Conservation (phyloP, 306 rosid genomes). For the Citrullus mucosospermus region DNA sequence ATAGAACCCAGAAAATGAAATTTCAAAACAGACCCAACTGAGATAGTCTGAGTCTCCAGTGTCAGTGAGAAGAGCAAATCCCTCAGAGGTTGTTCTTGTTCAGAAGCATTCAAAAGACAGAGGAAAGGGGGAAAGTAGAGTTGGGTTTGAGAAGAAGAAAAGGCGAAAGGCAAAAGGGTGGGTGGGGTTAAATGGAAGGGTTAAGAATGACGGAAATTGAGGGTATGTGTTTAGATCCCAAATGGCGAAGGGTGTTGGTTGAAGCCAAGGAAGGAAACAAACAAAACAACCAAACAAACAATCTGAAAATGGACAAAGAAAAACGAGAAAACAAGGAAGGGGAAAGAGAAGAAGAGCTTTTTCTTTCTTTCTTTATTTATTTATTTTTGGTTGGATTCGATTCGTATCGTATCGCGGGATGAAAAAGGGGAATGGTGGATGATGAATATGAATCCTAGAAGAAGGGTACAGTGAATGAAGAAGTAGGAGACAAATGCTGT, state of each 20-base stretch:
- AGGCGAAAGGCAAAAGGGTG: no score
- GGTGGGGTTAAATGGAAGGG: no score
- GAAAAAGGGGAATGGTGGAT: not conserved
- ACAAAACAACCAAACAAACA: slow-evolving; percentile 10
- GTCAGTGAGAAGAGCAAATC: not conserved
- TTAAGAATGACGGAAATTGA: not conserved
- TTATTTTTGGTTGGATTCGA: not conserved
- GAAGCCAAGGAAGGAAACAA: not conserved
- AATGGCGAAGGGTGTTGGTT: not conserved
- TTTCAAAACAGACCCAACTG: not conserved
- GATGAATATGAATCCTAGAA: not conserved
- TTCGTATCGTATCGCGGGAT: slow-evolving; percentile 1
- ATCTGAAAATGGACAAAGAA: not conserved
- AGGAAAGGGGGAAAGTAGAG: not conserved
- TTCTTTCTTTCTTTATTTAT: no score
- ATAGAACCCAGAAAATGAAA: not conserved
- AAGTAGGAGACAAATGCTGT: not conserved
- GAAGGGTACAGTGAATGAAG: not conserved
- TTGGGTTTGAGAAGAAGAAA: no score
- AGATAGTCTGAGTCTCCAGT: not conserved
- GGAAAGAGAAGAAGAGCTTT: not conserved
- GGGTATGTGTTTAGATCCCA: not conserved
- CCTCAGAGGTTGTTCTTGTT: not conserved
- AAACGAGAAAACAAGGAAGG: not conserved
- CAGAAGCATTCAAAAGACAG: not conserved